These are phyloP conservation scores for Leucocoprinus leucothites DNA, from an alignment of 768 basidiomycete genomes.

Conservation along the genomic window DNA sequence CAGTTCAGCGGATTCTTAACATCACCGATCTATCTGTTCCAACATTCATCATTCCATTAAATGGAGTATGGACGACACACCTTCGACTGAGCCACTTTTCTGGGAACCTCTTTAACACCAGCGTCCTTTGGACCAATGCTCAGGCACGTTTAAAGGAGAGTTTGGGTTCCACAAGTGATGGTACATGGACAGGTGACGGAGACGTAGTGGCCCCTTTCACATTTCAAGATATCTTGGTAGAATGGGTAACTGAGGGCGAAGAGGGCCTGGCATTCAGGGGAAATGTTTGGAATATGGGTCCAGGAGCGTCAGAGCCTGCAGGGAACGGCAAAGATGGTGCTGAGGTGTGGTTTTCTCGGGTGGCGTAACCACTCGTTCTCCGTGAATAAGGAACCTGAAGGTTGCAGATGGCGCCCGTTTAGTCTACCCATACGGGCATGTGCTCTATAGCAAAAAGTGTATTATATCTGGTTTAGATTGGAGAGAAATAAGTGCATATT, in stretches of 20 bases:
- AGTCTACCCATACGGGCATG: too few relatives aligned
- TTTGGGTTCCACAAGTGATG: neutral
- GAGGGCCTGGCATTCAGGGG: conserved; percentile 38
- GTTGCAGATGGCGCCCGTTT: too few relatives aligned
- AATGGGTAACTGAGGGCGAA: conserved; percentile 31
- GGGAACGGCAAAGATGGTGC: conserved; percentile 30
- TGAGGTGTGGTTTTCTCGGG: conserved; percentile 34
- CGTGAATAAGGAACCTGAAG: too few relatives aligned
- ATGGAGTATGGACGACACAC: conserved; percentile 31
- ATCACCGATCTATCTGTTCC: conserved; percentile 23
- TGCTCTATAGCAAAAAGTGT: too few relatives aligned
- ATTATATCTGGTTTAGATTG: too few relatives aligned
- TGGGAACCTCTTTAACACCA: conserved; percentile 36
- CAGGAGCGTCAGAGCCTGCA: conserved; percentile 25
- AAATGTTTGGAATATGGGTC: conserved; percentile 37
- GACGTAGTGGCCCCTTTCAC: too few relatives aligned
- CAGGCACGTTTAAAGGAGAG: conserved; percentile 27
- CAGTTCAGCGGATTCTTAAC: conserved; percentile 25
- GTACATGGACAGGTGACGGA: too few relatives aligned
- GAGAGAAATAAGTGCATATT: too few relatives aligned
- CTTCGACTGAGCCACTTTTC: conserved; percentile 35
- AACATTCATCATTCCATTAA: conserved; percentile 32
- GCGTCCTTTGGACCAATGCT: conserved; percentile 33
- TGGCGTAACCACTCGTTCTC: too few relatives aligned
- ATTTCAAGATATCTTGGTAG: conserved; percentile 17